A percentile compares a stretch with the other conserved stretches of the same genome.
Evolutionary conservation across 352 stramenopile genomes (phyloP).

Genomic region (Pseudoperonospora humuli): DNA sequence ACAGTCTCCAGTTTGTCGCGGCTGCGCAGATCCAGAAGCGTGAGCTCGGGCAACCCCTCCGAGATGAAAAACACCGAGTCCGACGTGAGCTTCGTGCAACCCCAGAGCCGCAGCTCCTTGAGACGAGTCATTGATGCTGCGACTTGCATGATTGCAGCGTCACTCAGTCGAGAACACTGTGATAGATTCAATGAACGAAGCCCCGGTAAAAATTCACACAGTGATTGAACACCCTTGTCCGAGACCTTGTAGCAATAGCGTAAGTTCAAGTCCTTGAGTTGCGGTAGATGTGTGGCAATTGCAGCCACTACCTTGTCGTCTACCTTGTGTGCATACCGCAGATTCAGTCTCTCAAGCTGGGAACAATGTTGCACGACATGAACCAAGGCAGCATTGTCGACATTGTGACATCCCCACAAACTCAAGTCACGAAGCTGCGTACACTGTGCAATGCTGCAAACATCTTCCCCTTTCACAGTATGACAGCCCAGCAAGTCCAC

Average conservation of each 20-base stretch:
- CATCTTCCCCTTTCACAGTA: conserved; percentile 45
- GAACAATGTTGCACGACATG: conserved; percentile 42
- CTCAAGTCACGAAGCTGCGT: conserved; percentile 46
- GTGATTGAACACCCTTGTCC: conserved; percentile 42
- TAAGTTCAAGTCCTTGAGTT: conserved; percentile 65
- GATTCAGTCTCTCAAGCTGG: conserved; percentile 47
- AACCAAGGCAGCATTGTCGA: conserved; percentile 61
- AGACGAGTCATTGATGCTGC: conserved; percentile 43
- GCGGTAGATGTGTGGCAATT: conserved; percentile 35
- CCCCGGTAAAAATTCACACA: conserved; percentile 39
- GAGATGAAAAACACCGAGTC: conserved; percentile 62
- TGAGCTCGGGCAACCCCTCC: conserved; percentile 48
- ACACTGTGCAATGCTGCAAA: conserved; percentile 38
- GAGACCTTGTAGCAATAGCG: conserved; percentile 86
- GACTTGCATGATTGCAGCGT: conserved; percentile 55
- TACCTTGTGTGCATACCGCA: conserved; percentile 82
- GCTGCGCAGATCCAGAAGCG: conserved; percentile 68
- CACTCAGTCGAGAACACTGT: conserved; percentile 73
- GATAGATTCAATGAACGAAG: conserved; percentile 74
- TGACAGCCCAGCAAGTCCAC: conserved; percentile 77
- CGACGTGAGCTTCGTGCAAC: conserved; percentile 76
- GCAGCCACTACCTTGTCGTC: conserved; percentile 62
- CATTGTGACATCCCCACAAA: conserved; percentile 71
- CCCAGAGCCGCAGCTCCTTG: conserved; percentile 74
- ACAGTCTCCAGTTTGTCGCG: conserved; percentile 69